Evolutionary conservation across 2,329 filamentous ascomycete species (phyloP), one percentile per base, ranked within the genome.

Genomic region (Herpotrichia juniperi): DNA sequence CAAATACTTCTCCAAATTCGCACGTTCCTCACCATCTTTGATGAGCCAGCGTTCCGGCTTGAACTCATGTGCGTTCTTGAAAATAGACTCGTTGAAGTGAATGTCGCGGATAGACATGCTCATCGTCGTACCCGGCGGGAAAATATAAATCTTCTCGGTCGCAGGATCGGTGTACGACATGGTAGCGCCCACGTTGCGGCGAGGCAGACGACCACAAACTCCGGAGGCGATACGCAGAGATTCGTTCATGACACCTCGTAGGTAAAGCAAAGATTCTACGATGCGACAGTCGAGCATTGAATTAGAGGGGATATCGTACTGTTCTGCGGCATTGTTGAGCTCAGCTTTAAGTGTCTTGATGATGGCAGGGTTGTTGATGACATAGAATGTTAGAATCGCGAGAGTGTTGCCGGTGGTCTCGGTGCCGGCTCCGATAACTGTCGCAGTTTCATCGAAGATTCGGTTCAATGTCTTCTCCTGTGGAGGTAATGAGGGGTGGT

Each of bases 381-480:
- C 53, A 58, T 75, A 53, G 58, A 68, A 78, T 7, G 69, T 63
- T 7, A 69, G 58, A 5, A 74, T 53, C 2, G 67, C 56, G 16
- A 79, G 59, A 0, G 68, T 61, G 58, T 66, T 67, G 10, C 64
- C 65, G 0, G 67, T 72, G 0, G 76, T 79, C 32, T 75, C 68
- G 10, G 71, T 74, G 2, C 74, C 77, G 2, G 75, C 77, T 1
- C 61, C 63, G 10, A 72, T 61, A 1, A 75, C 39, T 1, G 63
- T 54, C 14, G 61, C 35, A n/a, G 62, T 68, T 17, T 79, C 76
- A 8, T 69, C 58, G 6, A 56, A 56, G 5, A 78, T 56, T 0
- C 76, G 64, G 1, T 42, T 22, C 1, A 61, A 17, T 0, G 62
- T 57, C 53, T 76, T 77, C 34, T 76, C 76, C 3, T 58, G 21